These are phyloP conservation scores for Suillus spraguei DNA, from an alignment of 768 basidiomycete genomes.

Conservation along the genomic window DNA sequence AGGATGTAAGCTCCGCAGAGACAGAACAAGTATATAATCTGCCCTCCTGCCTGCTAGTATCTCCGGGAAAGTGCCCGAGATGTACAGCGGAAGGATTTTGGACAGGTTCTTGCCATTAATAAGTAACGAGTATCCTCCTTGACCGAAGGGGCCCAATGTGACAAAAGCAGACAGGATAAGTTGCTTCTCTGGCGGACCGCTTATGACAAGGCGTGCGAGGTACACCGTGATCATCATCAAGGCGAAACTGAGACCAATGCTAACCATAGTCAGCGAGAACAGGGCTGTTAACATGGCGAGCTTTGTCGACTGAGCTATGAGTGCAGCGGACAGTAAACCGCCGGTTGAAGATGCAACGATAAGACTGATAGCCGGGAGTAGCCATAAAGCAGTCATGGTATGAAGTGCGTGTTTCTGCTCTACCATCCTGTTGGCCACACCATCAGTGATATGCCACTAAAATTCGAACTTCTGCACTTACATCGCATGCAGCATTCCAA, in stretches of 20 bases:
- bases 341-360: constrained; percentile 57
- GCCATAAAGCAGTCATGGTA: constrained; percentile 48
- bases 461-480: constrained; percentile 18
- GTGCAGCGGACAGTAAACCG: constrained; percentile 43
- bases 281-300: constrained; percentile 45
- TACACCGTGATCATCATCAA: constrained; percentile 53
- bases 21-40: constrained; percentile 45
- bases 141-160: constrained; percentile 55
- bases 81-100: constrained; percentile 35
- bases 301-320: constrained; percentile 37
- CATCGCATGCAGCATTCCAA: constrained; percentile 56
- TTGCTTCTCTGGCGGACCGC: constrained; percentile 41
- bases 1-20: constrained; percentile 49
- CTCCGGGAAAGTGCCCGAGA: constrained; percentile 33
- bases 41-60: constrained; percentile 35
- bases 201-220: constrained; percentile 44
- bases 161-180: constrained; percentile 48
- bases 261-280: constrained; percentile 45
- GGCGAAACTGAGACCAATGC: constrained; percentile 49
- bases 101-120: constrained; percentile 42
- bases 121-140: constrained; percentile 49
- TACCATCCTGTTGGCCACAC: constrained; percentile 38
- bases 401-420: constrained; percentile 43
- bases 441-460: constrained; percentile 5
- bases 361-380: constrained; percentile 53